Conservation (phyloP, 352 stramenopile genomes). For the Pythium brassicae region DNA sequence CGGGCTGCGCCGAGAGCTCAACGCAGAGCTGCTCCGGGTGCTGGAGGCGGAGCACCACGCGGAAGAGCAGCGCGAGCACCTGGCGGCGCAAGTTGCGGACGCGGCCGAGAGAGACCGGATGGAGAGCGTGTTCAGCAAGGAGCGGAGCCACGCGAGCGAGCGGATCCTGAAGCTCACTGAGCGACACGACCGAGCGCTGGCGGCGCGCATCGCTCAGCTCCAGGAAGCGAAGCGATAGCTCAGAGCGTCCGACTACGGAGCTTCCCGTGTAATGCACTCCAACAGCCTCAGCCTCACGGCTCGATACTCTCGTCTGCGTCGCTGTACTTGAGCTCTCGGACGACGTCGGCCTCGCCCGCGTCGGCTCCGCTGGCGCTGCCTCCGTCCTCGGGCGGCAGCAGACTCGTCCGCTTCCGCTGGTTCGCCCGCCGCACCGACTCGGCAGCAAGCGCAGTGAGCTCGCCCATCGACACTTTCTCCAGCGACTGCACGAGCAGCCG, state of each 20-base stretch:
- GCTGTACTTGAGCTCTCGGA: conserved; percentile 17
- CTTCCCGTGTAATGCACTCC: too few species aligned
- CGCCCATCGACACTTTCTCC: conserved; percentile 45
- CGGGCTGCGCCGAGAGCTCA: conserved; percentile 54
- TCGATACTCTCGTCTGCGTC: conserved; percentile 13
- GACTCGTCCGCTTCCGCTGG: conserved; percentile 14
- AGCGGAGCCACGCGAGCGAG: conserved; percentile 69
- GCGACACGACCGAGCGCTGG: conserved; percentile 55
- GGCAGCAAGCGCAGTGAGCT: conserved; percentile 29
- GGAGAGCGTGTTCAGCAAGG: conserved; percentile 64
- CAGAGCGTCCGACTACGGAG: not conserved
- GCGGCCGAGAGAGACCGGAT: conserved; percentile 42
- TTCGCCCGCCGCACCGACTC: conserved; percentile 24
- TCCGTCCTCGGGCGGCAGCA: not conserved
- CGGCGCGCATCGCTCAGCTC: conserved; percentile 24
- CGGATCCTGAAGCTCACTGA: conserved; percentile 79
- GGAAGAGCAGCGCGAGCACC: conserved; percentile 73
- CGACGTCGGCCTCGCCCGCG: not conserved
- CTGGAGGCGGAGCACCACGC: conserved; percentile 78
- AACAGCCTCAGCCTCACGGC: conserved; percentile 8
- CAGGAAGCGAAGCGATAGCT: not conserved
- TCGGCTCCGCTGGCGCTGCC: not conserved
- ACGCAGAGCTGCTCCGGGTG: conserved; percentile 63
- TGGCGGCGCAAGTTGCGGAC: conserved; percentile 37
- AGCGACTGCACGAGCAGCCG: conserved; percentile 47